Evolutionary conservation across 306 rosid species (phyloP).

Genomic region (Castanea crenata): DNA sequence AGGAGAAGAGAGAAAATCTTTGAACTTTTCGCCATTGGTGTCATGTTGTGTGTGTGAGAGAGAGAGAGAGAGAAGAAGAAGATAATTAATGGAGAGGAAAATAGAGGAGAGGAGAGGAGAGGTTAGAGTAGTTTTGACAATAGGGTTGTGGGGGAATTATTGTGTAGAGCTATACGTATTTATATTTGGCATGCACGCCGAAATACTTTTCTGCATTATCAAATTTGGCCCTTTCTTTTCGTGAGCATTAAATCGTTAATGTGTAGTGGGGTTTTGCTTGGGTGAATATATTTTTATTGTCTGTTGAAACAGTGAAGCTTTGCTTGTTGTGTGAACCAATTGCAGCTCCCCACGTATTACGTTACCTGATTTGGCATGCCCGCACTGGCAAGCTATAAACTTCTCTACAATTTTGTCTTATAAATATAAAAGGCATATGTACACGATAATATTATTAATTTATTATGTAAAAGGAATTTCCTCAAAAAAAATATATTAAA

Average conservation of each 20-base stretch:
- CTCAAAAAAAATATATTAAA: too few species aligned
- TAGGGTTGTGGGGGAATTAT: background rate
- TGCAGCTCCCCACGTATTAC: background rate
- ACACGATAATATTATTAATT: too few species aligned
- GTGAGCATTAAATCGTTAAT: conserved; percentile 33
- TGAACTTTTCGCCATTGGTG: conserved; percentile 27
- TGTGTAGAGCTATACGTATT: background rate
- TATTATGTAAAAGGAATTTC: too few species aligned
- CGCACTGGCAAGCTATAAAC: too few species aligned
- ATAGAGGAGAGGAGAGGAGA: too few species aligned
- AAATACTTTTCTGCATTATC: background rate
- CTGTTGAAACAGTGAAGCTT: background rate
- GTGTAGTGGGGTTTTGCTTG: conserved; percentile 35
- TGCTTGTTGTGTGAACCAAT: background rate
- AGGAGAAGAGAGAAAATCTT: conserved; percentile 22
- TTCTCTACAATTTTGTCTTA: too few species aligned
- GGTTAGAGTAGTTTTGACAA: background rate
- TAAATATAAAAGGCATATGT: too few species aligned
- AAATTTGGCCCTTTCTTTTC: conserved; percentile 26
- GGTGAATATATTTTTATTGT: background rate
- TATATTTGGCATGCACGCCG: background rate
- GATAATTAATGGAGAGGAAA: background rate
- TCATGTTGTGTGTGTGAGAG: too few species aligned
- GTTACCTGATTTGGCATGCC: background rate
- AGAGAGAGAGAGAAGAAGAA: background rate